A percentile compares a stretch with the other conserved stretches of the same genome.
Evolutionary conservation across 257 asterid species (phyloP).

Genomic region (Lycium ferocissimum): DNA sequence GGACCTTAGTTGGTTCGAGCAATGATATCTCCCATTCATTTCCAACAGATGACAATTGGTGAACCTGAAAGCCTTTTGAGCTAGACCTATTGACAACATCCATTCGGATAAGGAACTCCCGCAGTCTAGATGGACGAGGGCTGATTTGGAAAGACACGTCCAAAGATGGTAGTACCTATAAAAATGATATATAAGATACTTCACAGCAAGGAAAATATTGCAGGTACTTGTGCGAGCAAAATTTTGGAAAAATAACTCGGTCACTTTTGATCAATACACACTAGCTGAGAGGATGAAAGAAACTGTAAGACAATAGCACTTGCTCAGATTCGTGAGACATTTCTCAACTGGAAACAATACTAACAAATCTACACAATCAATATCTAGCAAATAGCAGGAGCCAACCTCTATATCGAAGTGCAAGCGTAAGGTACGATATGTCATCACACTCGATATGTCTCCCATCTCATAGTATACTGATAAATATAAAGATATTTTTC

Average conservation of each 20-base stretch:
- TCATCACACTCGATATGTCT: constrained; percentile 66
- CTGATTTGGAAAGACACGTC: constrained; percentile 81
- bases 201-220: neutral
- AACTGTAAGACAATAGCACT: neutral
- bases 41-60: constrained; percentile 86
- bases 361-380: constrained; percentile 12
- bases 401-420: constrained; percentile 78
- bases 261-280: constrained; percentile 17
- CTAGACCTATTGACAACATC: constrained; percentile 81
- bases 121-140: constrained; percentile 76
- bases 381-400: constrained; percentile 28
- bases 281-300: neutral
- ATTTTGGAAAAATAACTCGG: neutral
- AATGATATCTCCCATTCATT: constrained; percentile 83
- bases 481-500: constrained; percentile 68
- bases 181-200: constrained; percentile 32
- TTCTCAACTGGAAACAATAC: neutral
- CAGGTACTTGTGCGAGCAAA: constrained; percentile 32
- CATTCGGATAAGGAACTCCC: constrained; percentile 89
- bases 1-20: constrained; percentile 63
- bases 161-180: constrained; percentile 87
- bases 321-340: neutral
- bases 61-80: constrained; percentile 81
- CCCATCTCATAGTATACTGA: constrained; percentile 84
- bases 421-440: constrained; percentile 89